Percentiles rank a stretch among this genome's conserved stretches.
Conservation (phyloP, 192 early-diverging fungal species). For the Nowakowskiella sp. region DNA sequence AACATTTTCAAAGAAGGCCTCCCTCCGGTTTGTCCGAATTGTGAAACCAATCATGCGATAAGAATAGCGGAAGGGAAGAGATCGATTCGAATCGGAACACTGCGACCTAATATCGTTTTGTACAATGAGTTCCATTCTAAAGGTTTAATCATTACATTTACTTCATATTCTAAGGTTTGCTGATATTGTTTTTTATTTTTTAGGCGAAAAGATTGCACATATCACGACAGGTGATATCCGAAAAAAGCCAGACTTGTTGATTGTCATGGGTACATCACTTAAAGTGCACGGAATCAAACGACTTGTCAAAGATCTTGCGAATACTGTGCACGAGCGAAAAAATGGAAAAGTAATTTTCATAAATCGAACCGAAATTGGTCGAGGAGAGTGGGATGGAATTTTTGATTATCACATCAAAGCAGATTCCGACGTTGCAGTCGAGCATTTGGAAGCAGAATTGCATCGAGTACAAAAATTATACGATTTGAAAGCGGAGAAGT, state of each 20-base stretch:
- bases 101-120: constrained; percentile 88
- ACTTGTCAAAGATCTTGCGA: constrained; percentile 66
- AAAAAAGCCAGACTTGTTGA: constrained; percentile 59
- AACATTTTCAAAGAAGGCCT: constrained; percentile 61
- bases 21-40: constrained; percentile 59
- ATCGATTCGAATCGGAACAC: constrained; percentile 58
- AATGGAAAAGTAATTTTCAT: constrained; percentile 54
- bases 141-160: constrained; percentile 27
- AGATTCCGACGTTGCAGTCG: constrained; percentile 50
- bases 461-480: too few species aligned
- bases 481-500: too few species aligned
- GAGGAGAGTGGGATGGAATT: constrained; percentile 68
- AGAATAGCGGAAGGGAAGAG: constrained; percentile 70
- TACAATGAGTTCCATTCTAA: constrained; percentile 87
- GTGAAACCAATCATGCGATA: constrained; percentile 36
- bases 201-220: constrained; percentile 41
- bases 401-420: constrained; percentile 75
- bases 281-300: constrained; percentile 71
- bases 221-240: constrained; percentile 21
- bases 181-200: not conserved
- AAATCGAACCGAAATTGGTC: constrained; percentile 56
- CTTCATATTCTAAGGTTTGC: constrained; percentile 7
- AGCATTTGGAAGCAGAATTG: constrained; percentile 16
- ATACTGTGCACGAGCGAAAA: constrained; percentile 13
- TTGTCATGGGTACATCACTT: constrained; percentile 86